phyloP scores from a whole-genome alignment of 805 yeast genomes.

The Wickerhamiella domercqiae region DNA sequence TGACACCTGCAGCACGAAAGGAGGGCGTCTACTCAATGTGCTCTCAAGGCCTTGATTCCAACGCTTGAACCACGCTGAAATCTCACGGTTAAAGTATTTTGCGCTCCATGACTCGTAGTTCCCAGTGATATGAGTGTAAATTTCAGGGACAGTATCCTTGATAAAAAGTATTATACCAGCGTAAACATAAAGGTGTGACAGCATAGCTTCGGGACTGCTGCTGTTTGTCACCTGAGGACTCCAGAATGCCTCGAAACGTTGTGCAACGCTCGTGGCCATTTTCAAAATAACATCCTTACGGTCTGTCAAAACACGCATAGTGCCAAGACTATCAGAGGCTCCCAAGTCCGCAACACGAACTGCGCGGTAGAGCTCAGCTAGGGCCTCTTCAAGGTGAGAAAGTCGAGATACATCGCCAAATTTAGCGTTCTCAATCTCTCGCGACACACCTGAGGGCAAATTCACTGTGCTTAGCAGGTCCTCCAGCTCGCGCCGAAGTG shows the following conservation, averaged over 20 bases:
- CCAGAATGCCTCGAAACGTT: conserved; percentile 32
- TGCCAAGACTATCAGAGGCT: conserved; percentile 24
- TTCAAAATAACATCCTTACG: conserved; percentile 45
- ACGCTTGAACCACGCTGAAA: conserved; percentile 21
- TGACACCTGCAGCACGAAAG: conserved; percentile 2
- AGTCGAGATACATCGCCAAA: conserved; percentile 35
- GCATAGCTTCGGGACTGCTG: conserved; percentile 12
- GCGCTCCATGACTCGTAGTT: conserved; percentile 28
- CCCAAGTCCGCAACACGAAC: conserved; percentile 35
- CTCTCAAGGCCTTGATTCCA: conserved; percentile 16
- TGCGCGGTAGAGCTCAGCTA: conserved; percentile 47
- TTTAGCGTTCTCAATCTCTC: conserved; percentile 31
- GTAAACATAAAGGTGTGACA: conserved; percentile 23
- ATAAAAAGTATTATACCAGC: conserved; percentile 41
- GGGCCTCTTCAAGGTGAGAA: conserved; percentile 35
- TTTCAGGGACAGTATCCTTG: conserved; percentile 37
- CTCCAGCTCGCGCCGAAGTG: conserved; percentile 53
- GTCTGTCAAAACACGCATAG: conserved; percentile 57
- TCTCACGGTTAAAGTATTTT: conserved; percentile 24
- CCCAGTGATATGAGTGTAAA: conserved; percentile 31
- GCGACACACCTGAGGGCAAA: conserved; percentile 41
- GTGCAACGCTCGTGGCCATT: conserved; percentile 37
- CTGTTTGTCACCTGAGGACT: conserved; percentile 26
- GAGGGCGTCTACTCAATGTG: conserved; percentile 3
- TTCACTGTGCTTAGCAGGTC: conserved; percentile 58